These are phyloP conservation scores for Rickenella mellea DNA, from an alignment of 768 basidiomycete species.

Conservation along the genomic window DNA sequence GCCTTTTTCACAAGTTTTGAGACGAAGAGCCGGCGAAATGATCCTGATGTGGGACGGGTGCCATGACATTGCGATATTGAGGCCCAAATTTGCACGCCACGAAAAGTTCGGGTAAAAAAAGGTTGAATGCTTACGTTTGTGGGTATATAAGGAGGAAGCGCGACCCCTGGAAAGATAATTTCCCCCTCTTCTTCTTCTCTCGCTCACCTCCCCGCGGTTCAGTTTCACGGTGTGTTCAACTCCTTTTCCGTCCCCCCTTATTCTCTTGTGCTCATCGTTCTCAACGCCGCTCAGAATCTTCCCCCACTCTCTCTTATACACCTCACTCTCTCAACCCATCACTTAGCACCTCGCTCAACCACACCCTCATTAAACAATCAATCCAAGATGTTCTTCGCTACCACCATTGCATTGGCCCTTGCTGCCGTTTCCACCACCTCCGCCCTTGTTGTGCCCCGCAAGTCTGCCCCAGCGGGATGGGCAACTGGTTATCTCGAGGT, in stretches of 20 bases:
- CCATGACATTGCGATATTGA: no score
- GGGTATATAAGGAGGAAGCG: neutral
- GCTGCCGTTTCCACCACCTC: slow-evolving; percentile 33
- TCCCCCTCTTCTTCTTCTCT: neutral
- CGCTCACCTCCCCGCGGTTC: slow-evolving; percentile 1
- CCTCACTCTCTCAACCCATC: slow-evolving; percentile 2
- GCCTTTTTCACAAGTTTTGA: no score
- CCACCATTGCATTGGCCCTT: slow-evolving; percentile 31
- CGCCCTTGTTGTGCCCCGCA: slow-evolving; percentile 25
- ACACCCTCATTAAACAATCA: no score
- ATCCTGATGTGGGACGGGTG: no score
- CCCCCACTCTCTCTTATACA: neutral
- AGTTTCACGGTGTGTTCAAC: neutral
- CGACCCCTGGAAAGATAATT: neutral
- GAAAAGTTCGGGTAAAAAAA: no score
- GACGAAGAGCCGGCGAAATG: no score
- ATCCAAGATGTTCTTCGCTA: slow-evolving; percentile 32
- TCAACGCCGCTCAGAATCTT: slow-evolving; percentile 1
- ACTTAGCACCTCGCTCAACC: slow-evolving; percentile 17
- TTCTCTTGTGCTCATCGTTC: neutral
- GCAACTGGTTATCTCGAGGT: slow-evolving; percentile 37
- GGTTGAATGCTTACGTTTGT: no score
- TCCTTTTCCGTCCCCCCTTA: neutral
- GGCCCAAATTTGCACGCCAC: no score
- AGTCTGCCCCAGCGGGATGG: slow-evolving; percentile 34